Evolutionary conservation across 257 asterid genomes (phyloP), one percentile per base, ranked within the genome.

Genomic region (Handroanthus guayacan): DNA sequence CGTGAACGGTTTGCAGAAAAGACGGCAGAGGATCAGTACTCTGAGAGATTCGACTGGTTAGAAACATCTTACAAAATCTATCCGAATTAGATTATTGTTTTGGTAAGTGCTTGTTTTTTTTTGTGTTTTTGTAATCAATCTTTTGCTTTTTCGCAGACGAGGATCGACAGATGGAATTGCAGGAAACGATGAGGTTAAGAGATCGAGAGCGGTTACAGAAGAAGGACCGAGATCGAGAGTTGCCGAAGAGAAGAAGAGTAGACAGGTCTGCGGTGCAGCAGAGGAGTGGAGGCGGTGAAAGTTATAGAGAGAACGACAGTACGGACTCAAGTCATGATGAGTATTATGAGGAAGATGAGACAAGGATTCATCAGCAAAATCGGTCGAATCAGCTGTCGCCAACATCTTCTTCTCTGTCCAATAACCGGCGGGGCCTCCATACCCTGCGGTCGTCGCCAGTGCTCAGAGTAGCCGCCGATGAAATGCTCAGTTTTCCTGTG

Each of bases 21-120:
- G 88, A 18, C 87, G 90, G 60, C 87, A 78, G 52, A 80, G 87
- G 72, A 79, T 80, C 61, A 69, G 82, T 45, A 60, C 78, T 75
- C 77, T 79, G 75, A 81, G 78, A 79, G 85, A 83, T 78, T 80
- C 88, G 51, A 51, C 77, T 38, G 93, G 96, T 90, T 37, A 61
- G 85, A 50, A 64, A 67, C 45, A 81, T 25, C 63, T 38, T 36
- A 7, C 6, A 0, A 17, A 31, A 20, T 18, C 9, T 48, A 44
- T 68, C 50, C 34, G 10, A 56, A 69, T 48, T 74, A 6, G 71
- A 56, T 82, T 44, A 37, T 62, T 38, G 3, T 72, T 68, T 76
- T 52, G 18, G 10, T 51, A 2, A 1, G 16, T 63, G 16, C 2
- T 67, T 71, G 43, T 58, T 6, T 62, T 51, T 57, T 12, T 16